Percentiles rank a stretch among this genome's conserved stretches.
Evolutionary conservation across 345 rosid genomes (phyloP).

Genomic region (Abelmoschus esculentus): DNA sequence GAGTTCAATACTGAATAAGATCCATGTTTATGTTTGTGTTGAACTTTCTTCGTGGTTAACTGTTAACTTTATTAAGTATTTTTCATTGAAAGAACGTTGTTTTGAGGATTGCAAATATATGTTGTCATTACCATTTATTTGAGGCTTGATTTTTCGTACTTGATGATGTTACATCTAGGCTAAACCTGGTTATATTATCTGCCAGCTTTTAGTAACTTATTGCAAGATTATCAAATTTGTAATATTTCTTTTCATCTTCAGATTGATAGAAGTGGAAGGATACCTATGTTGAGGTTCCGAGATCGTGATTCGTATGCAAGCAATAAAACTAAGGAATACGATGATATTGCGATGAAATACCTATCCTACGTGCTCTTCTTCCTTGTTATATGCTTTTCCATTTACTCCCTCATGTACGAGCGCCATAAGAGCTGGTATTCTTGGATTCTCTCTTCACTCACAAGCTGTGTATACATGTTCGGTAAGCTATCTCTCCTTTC

Average conservation of each 20-base stretch:
- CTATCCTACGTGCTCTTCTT: slow-evolving; percentile 85
- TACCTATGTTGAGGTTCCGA: slow-evolving; percentile 84
- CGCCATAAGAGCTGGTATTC: slow-evolving; percentile 99
- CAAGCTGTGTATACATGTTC: slow-evolving; percentile 99
- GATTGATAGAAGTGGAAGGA: slow-evolving; percentile 91
- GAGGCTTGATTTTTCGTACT: not conserved
- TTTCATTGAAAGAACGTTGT: no score
- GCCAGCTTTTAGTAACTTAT: not conserved
- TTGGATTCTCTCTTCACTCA: slow-evolving; percentile 88
- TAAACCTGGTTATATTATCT: not conserved
- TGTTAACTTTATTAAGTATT: not conserved
- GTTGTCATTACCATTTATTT: not conserved
- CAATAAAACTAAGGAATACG: slow-evolving; percentile 96
- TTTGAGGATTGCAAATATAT: no score
- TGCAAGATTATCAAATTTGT: not conserved
- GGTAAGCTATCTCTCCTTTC: slow-evolving; percentile 63
- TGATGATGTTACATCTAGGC: not conserved
- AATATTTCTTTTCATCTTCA: slow-evolving; percentile 21
- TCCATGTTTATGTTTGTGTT: not conserved
- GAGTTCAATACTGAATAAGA: not conserved
- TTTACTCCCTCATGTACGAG: slow-evolving; percentile 86
- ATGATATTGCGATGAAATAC: slow-evolving; percentile 96
- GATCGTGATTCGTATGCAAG: slow-evolving; percentile 93
- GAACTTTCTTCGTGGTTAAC: not conserved
- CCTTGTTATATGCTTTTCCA: slow-evolving; percentile 68